Conservation (phyloP, 345 rosid genomes). For the Citropsis articulata region DNA sequence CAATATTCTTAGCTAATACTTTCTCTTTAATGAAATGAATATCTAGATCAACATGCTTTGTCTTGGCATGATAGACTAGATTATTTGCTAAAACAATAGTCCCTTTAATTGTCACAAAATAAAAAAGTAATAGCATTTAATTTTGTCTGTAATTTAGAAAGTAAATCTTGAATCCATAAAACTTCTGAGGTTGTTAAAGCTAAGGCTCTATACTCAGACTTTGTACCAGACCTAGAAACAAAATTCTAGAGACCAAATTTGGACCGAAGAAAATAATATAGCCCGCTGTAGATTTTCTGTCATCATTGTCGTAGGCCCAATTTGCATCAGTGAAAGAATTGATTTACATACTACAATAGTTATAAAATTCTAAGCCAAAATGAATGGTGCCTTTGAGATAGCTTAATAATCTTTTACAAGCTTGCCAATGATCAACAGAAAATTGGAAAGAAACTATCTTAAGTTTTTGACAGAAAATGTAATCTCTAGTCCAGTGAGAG, state of each 20-base stretch:
- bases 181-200: too few relatives aligned
- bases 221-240: not conserved
- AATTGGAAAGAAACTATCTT: too few relatives aligned
- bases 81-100: not conserved
- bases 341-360: too few relatives aligned
- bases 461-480: too few relatives aligned
- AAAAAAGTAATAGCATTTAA: too few relatives aligned
- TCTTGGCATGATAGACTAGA: not conserved
- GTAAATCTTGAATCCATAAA: not conserved
- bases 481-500: too few relatives aligned
- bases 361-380: not conserved
- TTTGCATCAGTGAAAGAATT: not conserved
- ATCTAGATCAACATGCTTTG: not conserved
- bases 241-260: not conserved
- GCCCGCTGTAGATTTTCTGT: not conserved
- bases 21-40: too few relatives aligned
- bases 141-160: rapidly evolving
- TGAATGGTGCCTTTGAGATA: not conserved
- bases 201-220: not conserved
- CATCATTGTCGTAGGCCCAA: not conserved
- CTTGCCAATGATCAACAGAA: not conserved
- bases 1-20: too few relatives aligned
- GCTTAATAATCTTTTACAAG: not conserved
- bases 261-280: not conserved
- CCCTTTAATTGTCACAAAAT: not conserved